Evolutionary conservation across 257 asterid genomes (phyloP).

Genomic region (Leonotis leonurus): DNA sequence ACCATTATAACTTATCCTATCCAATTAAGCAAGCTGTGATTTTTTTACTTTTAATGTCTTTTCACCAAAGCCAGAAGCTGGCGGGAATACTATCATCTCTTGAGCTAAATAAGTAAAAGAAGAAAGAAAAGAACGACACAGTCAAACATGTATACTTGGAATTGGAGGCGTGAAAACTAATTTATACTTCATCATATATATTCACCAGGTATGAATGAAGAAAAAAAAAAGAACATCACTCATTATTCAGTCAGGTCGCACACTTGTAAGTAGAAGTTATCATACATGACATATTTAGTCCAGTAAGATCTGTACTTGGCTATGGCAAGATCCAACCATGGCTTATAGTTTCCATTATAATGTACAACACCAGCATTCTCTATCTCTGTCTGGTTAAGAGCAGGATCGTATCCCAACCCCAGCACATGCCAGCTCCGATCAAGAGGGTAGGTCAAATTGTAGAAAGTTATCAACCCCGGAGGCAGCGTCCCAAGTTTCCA

Average conservation of each 20-base stretch:
- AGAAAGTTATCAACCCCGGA: conserved; percentile 86
- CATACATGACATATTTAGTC: conserved; percentile 62
- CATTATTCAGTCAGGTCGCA: conserved; percentile 44
- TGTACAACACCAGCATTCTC: conserved; percentile 87
- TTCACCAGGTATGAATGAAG: not conserved
- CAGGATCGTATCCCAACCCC: conserved; percentile 97
- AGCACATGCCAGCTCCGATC: conserved; percentile 88
- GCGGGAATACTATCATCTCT: too few species aligned
- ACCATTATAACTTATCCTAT: too few species aligned
- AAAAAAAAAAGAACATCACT: not conserved
- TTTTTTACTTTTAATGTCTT: too few species aligned
- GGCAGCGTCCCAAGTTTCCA: conserved; percentile 98
- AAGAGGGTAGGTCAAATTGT: conserved; percentile 80
- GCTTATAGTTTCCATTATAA: conserved; percentile 90
- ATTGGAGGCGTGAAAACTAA: not conserved
- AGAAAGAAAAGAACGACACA: not conserved
- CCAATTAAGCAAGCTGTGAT: too few species aligned
- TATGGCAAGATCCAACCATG: conserved; percentile 97
- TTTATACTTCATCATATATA: not conserved
- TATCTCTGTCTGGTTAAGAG: conserved; percentile 76
- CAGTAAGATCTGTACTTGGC: conserved; percentile 78
- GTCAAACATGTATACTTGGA: not conserved
- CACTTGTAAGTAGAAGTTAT: conserved; percentile 54
- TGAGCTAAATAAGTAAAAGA: not conserved
- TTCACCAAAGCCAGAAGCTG: too few species aligned